Conservation (phyloP, 2,329 filamentous ascomycete genomes). For the Calonectria crousiana region DNA sequence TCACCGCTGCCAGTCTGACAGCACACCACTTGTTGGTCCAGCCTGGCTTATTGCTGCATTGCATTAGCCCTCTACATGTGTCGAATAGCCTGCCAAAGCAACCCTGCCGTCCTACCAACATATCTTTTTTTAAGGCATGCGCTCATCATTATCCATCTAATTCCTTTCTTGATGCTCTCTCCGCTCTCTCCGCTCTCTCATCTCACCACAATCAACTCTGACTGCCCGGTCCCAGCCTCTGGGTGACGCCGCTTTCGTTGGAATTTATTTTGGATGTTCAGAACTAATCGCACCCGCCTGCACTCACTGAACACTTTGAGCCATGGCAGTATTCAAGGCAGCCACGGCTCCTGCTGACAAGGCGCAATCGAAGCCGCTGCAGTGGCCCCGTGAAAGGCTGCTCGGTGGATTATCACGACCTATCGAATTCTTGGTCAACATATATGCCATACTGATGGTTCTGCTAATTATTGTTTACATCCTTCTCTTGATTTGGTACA, state of each 20-base stretch:
- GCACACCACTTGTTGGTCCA: neutral
- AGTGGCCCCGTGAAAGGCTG: constrained; percentile 1
- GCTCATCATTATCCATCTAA: neutral
- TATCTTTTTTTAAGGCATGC: neutral
- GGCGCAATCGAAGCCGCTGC: neutral
- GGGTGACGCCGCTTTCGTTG: neutral
- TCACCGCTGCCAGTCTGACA: neutral
- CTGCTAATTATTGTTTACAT: neutral
- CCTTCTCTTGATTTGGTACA: neutral
- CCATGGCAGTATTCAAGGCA: neutral
- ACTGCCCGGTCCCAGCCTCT: neutral
- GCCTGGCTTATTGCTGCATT: neutral
- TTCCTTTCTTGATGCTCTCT: neutral
- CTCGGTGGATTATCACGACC: neutral
- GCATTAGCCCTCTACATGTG: neutral
- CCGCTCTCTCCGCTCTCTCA: neutral
- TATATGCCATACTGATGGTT: neutral
- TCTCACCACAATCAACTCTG: neutral
- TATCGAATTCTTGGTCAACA: neutral
- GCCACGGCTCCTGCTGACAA: neutral
- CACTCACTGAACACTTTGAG: neutral
- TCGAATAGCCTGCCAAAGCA: neutral
- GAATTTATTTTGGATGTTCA: neutral
- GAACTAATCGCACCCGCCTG: neutral
- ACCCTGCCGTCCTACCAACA: neutral